A percentile compares a stretch with the other conserved stretches of the same genome.
phyloP scores from a whole-genome alignment of 192 early-diverging fungal genomes.

The Spinellus fusiger region DNA sequence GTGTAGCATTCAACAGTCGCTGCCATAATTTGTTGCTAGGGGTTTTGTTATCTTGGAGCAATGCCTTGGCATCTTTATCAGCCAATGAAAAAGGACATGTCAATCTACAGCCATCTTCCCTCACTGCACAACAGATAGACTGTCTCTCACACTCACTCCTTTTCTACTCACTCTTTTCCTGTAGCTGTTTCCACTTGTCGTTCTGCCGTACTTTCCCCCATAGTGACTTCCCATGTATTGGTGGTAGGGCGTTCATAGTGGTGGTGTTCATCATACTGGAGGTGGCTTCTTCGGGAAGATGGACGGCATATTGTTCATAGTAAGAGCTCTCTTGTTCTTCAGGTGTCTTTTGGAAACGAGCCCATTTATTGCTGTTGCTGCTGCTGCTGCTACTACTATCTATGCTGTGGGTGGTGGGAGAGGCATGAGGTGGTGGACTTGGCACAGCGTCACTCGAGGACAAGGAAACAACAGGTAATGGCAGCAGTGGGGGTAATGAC shows the following conservation, averaged over 20 bases:
- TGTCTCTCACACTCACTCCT: not conserved
- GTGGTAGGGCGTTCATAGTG: too few relatives aligned
- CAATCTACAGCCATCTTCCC: not conserved
- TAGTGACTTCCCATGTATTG: slow-evolving; percentile 13
- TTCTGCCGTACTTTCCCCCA: slow-evolving; percentile 24
- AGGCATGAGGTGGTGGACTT: not conserved
- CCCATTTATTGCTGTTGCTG: not conserved
- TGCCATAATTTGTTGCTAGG: slow-evolving; percentile 19
- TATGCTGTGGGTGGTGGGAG: not conserved
- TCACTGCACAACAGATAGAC: not conserved
- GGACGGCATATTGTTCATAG: not conserved
- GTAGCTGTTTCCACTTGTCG: slow-evolving; percentile 23
- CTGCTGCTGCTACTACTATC: not conserved
- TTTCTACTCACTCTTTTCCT: slow-evolving; percentile 6
- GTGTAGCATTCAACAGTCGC: slow-evolving; percentile 22
- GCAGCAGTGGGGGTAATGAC: not conserved
- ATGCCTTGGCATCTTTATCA: too few relatives aligned
- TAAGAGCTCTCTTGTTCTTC: not conserved
- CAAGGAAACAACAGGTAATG: not conserved
- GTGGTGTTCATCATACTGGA: too few relatives aligned
- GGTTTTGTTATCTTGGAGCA: slow-evolving; percentile 3
- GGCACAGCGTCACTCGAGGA: not conserved
- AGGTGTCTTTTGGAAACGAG: not conserved
- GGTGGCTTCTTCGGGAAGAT: not conserved
- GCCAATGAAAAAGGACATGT: not conserved